These are phyloP conservation scores for Carallia brachiata DNA, from an alignment of 345 rosid genomes.

Conservation along the genomic window DNA sequence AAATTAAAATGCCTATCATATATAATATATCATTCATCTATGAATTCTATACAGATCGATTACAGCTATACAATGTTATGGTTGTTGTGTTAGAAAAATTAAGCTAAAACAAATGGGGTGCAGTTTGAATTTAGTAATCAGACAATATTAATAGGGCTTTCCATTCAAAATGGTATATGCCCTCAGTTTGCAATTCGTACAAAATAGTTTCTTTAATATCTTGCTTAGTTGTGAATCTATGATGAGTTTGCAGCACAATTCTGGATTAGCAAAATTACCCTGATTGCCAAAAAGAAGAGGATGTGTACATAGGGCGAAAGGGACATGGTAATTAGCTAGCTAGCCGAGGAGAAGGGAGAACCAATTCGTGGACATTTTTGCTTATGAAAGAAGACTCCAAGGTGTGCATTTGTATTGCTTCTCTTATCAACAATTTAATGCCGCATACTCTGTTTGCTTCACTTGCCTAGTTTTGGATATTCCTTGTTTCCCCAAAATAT, in stretches of 20 bases:
- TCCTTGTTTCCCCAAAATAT: conserved; percentile 15
- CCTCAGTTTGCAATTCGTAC: conserved; percentile 5
- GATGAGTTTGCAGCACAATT: conserved; percentile 10
- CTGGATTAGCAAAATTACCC: conserved; percentile 19
- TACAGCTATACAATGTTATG: conserved; percentile 12
- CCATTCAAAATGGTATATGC: conserved; percentile 1
- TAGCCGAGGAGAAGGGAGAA: too few species aligned
- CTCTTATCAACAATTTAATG: conserved; percentile 27
- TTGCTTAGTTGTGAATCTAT: conserved; percentile 3
- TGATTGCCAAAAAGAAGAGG: conserved; percentile 7
- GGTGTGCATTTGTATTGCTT: conserved; percentile 1
- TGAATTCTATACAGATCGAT: too few species aligned
- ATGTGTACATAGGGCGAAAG: background rate
- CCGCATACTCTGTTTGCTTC: conserved; percentile 11
- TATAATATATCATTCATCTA: too few species aligned
- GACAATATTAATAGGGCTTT: conserved; percentile 10
- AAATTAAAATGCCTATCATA: too few species aligned
- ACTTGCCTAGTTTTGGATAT: conserved; percentile 14
- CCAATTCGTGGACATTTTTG: background rate
- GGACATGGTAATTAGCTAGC: too few species aligned
- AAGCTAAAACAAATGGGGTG: background rate
- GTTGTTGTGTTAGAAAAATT: conserved; percentile 19
- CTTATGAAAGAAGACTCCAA: conserved; percentile 16
- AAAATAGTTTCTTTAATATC: conserved; percentile 7
- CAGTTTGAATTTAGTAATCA: background rate